Evolutionary conservation across 768 basidiomycete species (phyloP), one percentile per base, ranked within the genome.

Genomic region (Mrakia hoshinonis): DNA sequence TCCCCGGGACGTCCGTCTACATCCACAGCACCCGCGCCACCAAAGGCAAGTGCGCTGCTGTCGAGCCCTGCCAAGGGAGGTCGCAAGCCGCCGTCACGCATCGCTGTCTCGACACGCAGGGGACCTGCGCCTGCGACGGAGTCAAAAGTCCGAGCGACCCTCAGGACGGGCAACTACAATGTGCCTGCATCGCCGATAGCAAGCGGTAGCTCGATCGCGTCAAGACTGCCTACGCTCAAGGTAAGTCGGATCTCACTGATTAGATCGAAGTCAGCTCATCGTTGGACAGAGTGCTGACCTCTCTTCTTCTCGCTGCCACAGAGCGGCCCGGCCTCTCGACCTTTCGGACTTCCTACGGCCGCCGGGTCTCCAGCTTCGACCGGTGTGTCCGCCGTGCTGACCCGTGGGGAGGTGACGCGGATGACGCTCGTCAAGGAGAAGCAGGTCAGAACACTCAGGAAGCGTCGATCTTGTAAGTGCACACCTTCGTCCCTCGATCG

Each of bases 341-440:
- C 58, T 22, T 61, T 61, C 34, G 58, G 58, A 22, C 15, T 61
- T 31, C 58, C 58, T 22, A 38, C 36, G 22, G 34, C 58, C 0
- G 58, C 58, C 22, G 36, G 58, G 18, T 61, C 58, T 12, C 58
- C 58, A 1, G 58, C 58, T 24, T 10, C 20, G 12, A 20, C 58
- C 22, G 58, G 58, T 22, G 31, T 36, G 1, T 61, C 58, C 22
- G 58, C 58, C 22, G 58, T 61, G 31, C 58, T 61, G 5, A 61
- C 58, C 7, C 58, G 58, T 34, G 58, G 58, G n/a, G 58, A 61
- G 18, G 58, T 61, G 4, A 61, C 58, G 31, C 31, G 58, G 36
- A 61, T 61, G 58, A 61, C 58, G 20, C 58, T 61, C 20, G 58
- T 61, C 31, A 61, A 61, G 58, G 58, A 61, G 58, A 61, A 61